Base-by-base conservation (phyloP, 225 moss, liverwort and hornwort genomes). In the Bryum argenteum region DNA sequence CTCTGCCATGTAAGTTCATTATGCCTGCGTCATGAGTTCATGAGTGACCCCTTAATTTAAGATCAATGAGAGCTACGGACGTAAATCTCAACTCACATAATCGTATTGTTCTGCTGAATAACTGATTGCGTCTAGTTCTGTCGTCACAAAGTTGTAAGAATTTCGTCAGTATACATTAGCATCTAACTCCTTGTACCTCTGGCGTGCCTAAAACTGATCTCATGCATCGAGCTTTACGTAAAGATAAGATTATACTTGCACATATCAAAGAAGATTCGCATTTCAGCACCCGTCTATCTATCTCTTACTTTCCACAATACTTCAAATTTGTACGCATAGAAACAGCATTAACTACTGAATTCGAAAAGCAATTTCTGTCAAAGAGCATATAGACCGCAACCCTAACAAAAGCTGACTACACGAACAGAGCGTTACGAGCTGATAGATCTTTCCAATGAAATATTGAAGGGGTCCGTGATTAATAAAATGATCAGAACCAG, bases 61-160 rank as follows among this genome's bases (percentile, higher is more conserved):
- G 21, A 76, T 62, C 47, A 38, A 13, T 69, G 22, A 63, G 17
- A 45, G 23, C 54, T 47, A 62, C 21, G 62, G 21, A 69, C 37
- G 61, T 15, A 54, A 63, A 54, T 21, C 63, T 22, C 38, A 9
- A 48, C 58, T 56, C 40, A 58, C 57, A 70, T 56, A 26, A n/a
- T 48, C 57, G 64, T 50, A 50, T 38, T 40, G 48, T 23, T 58
- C 18, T 19, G 57, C 39, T 18, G 50, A 70, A 70, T 8, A 40
- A 41, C 16, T 48, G 40, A 57, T 15, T 58, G 40, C 65, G 39
- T 57, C 19, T 14, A 65, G 51, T 40, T 65, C 24, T 39, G 57
- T 48, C 56, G 19, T 48, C 39, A 23, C 41, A 63, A 57, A 39
- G 23, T 47, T 47, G n/a, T 55, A 45, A 52, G 54, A 54, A 54